Evolutionary conservation across 495 filamentous ascomycete genomes (phyloP), one percentile per base, ranked within the genome.

Genomic region (Aspergillus avenaceus): DNA sequence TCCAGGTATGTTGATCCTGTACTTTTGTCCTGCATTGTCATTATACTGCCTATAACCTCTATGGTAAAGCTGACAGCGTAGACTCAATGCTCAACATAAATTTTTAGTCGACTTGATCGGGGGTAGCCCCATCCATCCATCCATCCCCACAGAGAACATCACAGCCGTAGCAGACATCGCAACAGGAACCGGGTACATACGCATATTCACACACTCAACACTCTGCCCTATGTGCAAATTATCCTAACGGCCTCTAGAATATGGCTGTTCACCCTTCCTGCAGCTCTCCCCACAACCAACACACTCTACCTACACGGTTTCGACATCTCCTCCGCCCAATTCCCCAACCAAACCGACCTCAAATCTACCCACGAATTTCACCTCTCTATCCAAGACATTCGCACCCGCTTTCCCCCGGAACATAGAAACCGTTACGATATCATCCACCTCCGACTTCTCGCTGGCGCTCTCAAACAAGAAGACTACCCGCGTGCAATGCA

Each of bases 171-270:
- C 69, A 7, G 70, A 74, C 29, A 16, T 74, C 6, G 70, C 58
- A 7, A 71, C 69, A 19, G 70, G 70, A 5, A 72, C 69, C 8
- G 70, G 70, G 67, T 70, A 61, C 5, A 51, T 55, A 16, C n/a
- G n/a, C n/a, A n/a, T n/a, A n/a, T n/a, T n/a, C n/a, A n/a, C n/a
- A n/a, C n/a, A n/a, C n/a, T n/a, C n/a, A n/a, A n/a, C n/a, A n/a
- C n/a, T n/a, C n/a, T n/a, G n/a, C n/a, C n/a, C n/a, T n/a, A n/a
- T n/a, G n/a, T n/a, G n/a, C n/a, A 16, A 21, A 11, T 45, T 19
- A 8, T 4, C 32, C 21, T 27, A 32, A 32, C 21, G 5, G 2
- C 0, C 3, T n/a, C 18, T 43, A 67, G 64, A 6, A 47, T 67
- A 24, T 67, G 64, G 64, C 59, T 67, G 2, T 36, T 47, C 23